Conservation (phyloP, 805 yeast species). For the Phaffomyces antillensis region DNA sequence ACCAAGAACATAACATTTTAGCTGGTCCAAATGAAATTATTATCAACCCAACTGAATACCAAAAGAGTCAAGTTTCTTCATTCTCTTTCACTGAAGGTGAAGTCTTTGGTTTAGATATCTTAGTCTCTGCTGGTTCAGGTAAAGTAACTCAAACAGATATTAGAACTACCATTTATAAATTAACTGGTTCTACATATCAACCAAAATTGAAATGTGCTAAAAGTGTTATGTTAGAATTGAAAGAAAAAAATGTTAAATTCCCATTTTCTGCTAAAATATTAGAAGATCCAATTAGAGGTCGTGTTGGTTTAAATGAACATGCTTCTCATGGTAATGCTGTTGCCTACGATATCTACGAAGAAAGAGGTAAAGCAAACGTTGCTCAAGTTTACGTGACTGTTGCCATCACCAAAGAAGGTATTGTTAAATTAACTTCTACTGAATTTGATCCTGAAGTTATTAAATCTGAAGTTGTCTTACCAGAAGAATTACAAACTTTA, state of each 20-base stretch:
- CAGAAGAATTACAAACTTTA: slow-evolving; percentile 39
- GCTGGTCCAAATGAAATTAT: slow-evolving; percentile 74
- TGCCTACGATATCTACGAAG: slow-evolving; percentile 63
- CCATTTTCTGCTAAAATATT: slow-evolving; percentile 63
- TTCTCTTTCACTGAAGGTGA: slow-evolving; percentile 65
- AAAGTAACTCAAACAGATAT: slow-evolving; percentile 53
- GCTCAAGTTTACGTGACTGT: slow-evolving; percentile 73
- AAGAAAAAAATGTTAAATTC: slow-evolving; percentile 57
- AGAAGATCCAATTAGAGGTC: slow-evolving; percentile 62
- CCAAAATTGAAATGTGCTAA: slow-evolving; percentile 69
- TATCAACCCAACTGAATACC: slow-evolving; percentile 64
- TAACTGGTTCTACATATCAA: slow-evolving; percentile 60
- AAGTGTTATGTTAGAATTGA: slow-evolving; percentile 57
- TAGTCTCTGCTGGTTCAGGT: slow-evolving; percentile 59
- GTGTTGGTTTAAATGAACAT: slow-evolving; percentile 71
- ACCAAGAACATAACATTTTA: slow-evolving; percentile 57
- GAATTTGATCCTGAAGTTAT: slow-evolving; percentile 40
- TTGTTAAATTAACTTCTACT: slow-evolving; percentile 55
- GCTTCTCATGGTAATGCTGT: slow-evolving; percentile 56
- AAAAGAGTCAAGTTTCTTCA: slow-evolving; percentile 55
- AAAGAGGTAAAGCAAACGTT: slow-evolving; percentile 57
- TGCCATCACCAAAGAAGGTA: slow-evolving; percentile 67
- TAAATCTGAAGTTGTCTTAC: slow-evolving; percentile 48
- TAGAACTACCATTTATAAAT: slow-evolving; percentile 64
- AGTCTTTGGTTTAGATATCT: slow-evolving; percentile 70